These are phyloP conservation scores for Neonectria ditissima DNA, from an alignment of 2,329 filamentous ascomycete genomes.

Conservation along the genomic window DNA sequence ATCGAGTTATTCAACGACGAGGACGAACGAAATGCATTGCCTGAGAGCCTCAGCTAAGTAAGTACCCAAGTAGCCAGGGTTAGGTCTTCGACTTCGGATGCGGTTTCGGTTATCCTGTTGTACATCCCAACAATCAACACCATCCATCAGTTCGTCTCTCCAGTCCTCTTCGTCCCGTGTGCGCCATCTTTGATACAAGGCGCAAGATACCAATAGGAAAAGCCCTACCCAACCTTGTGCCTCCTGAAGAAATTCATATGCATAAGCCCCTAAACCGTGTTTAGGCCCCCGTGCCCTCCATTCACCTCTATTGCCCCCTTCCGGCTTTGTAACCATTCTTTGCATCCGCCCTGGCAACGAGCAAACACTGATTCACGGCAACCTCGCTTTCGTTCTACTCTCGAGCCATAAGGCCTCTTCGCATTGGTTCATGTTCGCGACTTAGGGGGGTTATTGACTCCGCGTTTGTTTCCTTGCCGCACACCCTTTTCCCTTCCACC, in stretches of 20 bases:
- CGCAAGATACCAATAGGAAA: neutral
- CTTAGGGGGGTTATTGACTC: neutral
- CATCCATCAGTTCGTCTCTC: neutral
- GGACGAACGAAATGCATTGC: too few species aligned
- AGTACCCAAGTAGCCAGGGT: neutral
- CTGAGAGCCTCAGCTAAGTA: neutral
- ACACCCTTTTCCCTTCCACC: neutral
- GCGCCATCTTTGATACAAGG: neutral
- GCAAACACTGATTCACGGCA: constrained; percentile 1
- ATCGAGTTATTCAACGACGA: neutral
- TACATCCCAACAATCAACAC: neutral
- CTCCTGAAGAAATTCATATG: neutral
- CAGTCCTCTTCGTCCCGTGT: neutral
- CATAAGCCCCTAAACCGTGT: neutral
- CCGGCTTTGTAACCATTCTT: neutral
- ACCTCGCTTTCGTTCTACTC: neutral
- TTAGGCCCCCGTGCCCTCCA: neutral
- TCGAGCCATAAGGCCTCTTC: neutral
- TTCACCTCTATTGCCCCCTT: neutral
- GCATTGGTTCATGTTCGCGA: neutral
- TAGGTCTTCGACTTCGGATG: neutral
- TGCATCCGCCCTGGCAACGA: neutral
- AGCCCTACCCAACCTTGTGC: neutral
- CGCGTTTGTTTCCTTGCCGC: neutral
- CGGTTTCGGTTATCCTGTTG: too few species aligned